Percentiles rank a stretch among this genome's conserved stretches.
Evolutionary conservation across 495 filamentous ascomycete genomes (phyloP).

Genomic region (Penicillium paradoxum): DNA sequence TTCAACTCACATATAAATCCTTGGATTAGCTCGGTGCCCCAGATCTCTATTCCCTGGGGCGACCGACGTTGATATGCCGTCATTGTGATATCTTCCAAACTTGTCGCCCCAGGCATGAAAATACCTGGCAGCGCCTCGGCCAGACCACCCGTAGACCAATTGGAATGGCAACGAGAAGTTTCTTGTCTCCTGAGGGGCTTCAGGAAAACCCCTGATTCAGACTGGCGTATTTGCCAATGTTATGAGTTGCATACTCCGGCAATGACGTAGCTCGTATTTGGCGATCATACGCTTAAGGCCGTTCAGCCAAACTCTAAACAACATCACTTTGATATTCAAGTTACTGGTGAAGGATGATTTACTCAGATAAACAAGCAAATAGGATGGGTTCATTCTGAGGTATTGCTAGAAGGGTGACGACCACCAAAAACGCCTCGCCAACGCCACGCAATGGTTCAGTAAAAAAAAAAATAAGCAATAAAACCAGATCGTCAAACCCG

Average conservation of each 20-base stretch:
- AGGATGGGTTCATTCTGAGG: slow-evolving; percentile 3
- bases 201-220: background rate
- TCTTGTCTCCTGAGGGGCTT: background rate
- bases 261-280: background rate
- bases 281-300: background rate
- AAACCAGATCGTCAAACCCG: background rate
- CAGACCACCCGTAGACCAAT: background rate
- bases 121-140: background rate
- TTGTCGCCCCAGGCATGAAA: background rate
- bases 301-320: background rate
- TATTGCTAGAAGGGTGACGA: background rate
- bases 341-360: background rate
- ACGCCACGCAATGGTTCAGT: slow-evolving; percentile 12
- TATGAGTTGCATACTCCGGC: background rate
- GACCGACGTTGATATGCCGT: slow-evolving; percentile 8
- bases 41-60: background rate
- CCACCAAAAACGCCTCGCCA: background rate
- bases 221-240: background rate
- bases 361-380: background rate
- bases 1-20: too few relatives aligned
- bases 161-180: background rate
- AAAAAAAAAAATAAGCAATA: background rate
- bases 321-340: background rate
- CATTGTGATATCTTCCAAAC: slow-evolving; percentile 12
- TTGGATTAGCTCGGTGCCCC: background rate